Evolutionary conservation across 1,284 basidiomycete genomes (phyloP), one percentile per base, ranked within the genome.

Genomic region (Ustilago crameri): DNA sequence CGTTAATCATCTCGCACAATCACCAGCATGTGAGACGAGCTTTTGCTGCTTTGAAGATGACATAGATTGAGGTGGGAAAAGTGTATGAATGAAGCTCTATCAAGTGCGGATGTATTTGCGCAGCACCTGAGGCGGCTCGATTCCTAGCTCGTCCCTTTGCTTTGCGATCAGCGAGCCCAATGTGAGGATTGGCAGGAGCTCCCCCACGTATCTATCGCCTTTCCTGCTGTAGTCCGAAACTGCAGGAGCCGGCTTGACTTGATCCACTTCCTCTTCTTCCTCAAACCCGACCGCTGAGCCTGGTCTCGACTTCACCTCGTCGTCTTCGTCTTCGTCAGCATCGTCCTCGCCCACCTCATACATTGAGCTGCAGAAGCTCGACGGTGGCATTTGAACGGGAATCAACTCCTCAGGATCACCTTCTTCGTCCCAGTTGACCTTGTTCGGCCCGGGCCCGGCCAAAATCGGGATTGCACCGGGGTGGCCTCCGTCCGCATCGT

Each of bases 361-460:
- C 41, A 51, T 58, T 18, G 77, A 76, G 35, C 64, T 72, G 17
- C 64, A 55, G n/a, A 68, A 66, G 9, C 58, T 64, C 26, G 67
- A 71, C 5, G 70, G 64, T 3, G 71, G 71, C 7, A 74, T 79
- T 49, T 75, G 55, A 10, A 80, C 78, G 3, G 61, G 57, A 12
- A 80, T 73, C 18, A 80, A 23, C 35, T 78, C 78, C 38, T 80
- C 76, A 3, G 76, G 76, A 55, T 77, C 68, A 14, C 70, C 75
- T 23, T 66, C 64, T 27, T 63, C 47, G 20, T 57, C 71, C 68
- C 68, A 71, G 20, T 71, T 60, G 17, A 71, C 62, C 43, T 62
- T 55, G 49, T 68, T 62, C 46, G 57, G 57, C 12, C 73, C 55
- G 14, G 68, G 61, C 8, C 61, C 57, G 0, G 68, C 68, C 23